Conservation (phyloP, 768 basidiomycete species). For the Leccinellum albellum region DNA sequence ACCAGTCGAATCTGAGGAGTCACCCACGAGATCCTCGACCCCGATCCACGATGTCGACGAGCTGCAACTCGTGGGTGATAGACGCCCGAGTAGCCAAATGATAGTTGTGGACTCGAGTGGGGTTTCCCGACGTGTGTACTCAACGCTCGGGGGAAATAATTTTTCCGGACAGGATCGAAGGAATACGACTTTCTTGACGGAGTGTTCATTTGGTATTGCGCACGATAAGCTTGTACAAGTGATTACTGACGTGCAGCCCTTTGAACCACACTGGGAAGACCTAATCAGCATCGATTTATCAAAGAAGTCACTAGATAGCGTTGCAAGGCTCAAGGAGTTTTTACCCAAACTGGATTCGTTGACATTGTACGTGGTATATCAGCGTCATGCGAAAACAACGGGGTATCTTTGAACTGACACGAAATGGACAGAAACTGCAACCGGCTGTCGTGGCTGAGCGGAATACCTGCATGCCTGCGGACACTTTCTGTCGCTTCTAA, state of each 20-base stretch:
- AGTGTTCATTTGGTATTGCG: constrained; percentile 94
- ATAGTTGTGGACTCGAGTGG: constrained; percentile 18
- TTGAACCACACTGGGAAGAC: constrained; percentile 91
- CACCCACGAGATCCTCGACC: constrained; percentile 53
- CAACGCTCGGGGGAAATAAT: constrained; percentile 41
- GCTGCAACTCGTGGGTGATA: constrained; percentile 43
- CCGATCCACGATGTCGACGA: constrained; percentile 44
- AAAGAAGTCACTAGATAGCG: constrained; percentile 55
- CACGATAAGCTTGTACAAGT: constrained; percentile 87
- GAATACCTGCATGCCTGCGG: constrained; percentile 66
- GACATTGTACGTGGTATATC: constrained; percentile 57
- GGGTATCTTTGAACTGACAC: constrained; percentile 14
- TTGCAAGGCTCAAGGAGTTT: constrained; percentile 82
- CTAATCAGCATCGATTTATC: constrained; percentile 70
- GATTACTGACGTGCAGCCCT: constrained; percentile 93
- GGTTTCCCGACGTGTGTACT: constrained; percentile 41
- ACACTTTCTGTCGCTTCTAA: constrained; percentile 77
- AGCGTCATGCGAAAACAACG: constrained; percentile 1
- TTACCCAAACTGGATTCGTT: constrained; percentile 74
- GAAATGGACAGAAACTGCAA: constrained; percentile 57
- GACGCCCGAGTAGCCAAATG: constrained; percentile 37
- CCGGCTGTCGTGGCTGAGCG: constrained; percentile 75
- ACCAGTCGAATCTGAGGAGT: constrained; percentile 40
- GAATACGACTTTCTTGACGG: constrained; percentile 80
- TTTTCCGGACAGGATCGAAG: constrained; percentile 30